Evolutionary conservation across 1,284 basidiomycete species (phyloP), one percentile per base, ranked within the genome.

Genomic region (Mycena sp.): DNA sequence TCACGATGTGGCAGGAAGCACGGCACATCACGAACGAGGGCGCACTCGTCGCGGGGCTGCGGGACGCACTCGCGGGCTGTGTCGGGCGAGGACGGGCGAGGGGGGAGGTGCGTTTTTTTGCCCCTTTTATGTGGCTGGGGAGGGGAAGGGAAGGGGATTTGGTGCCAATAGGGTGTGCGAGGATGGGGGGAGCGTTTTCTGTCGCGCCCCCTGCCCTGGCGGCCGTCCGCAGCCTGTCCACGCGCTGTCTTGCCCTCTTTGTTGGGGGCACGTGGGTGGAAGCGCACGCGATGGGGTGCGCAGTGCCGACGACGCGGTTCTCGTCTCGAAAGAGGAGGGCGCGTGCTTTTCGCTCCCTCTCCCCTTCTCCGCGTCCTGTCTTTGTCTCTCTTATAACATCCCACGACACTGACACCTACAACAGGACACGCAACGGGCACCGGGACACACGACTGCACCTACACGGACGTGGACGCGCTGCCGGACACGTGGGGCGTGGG

Each of bases 21-120:
- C 62, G 65, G 9, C 65, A 67, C 41, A 67, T 67, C 32, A 6
- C 17, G 9, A 67, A 67, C 56, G 62, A 67, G 65, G 21, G 14
- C 35, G 65, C 23, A n/a, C 62, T 67, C 4, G 3, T 55, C 1
- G 41, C 26, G 21, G 65, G 65, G 9, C 53, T 67, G 50, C 48
- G 62, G 4, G 35, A 16, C 45, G 65, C 58, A 6, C 37, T 67
- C n/a, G 40, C 30, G 58, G 51, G 32, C 40, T 64, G 40, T 67
- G 65, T 61, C 55, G 62, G 16, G 41, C 14, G 17, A 67, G 61
- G 35, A 29, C n/a, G 26, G 50, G 48, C 11, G 17, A 38, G 38
- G 58, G 23, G 40, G 28, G 46, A 26, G 26, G 25, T n/a, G 17
- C 19, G 6, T 25, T 35, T 17, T 44, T 4, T 37, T 17, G 11